Evolutionary conservation across 495 filamentous ascomycete species (phyloP), one percentile per base, ranked within the genome.

Genomic region (Talaromyces thailandensis): DNA sequence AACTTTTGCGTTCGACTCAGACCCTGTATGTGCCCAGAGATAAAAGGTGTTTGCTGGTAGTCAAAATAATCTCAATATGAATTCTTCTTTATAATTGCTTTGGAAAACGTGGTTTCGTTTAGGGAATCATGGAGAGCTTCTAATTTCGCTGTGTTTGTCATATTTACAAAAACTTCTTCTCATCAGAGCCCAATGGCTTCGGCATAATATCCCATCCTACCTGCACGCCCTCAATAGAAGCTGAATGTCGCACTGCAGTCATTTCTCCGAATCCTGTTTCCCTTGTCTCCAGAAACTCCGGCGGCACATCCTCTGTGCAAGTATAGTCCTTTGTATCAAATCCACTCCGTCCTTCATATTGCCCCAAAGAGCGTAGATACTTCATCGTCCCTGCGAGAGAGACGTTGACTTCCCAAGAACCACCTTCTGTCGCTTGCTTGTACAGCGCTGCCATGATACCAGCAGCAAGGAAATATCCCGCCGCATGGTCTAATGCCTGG

Each of bases 401-500:
- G 6, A 84, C 82, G 61, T 79, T 73, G 45, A 83, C 83, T 61
- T 81, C 68, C 80, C 82, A 86, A 9, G 79, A 81, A 3, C 83
- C 84, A 12, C 84, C 83, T 56, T 79, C 65, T 5, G 72, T 82
- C 2, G 81, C 81, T 35, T 83, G 79, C 28, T 75, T 74, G 56
- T 76, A 81, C 21, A 87, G 69, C 9, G 81, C 84, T 6, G 76
- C 71, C 63, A 85, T 73, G 9, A 83, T 80, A 21, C 81, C 80
- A 35, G 82, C 71, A 8, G 79, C 77, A 9, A 84, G 84, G 62
- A 85, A 77, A 62, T 76, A 78, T 2, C 75, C 86, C 4, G 85
- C 86, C 11, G 84, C 82, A 69, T 90, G 88, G 68, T 89, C 87
- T 16, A 83, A 84, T 4, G 64, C 67, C 55, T 71, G 67, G 53